Conservation (phyloP, 2,329 filamentous ascomycete genomes). For the Stenocarpella maydis region DNA sequence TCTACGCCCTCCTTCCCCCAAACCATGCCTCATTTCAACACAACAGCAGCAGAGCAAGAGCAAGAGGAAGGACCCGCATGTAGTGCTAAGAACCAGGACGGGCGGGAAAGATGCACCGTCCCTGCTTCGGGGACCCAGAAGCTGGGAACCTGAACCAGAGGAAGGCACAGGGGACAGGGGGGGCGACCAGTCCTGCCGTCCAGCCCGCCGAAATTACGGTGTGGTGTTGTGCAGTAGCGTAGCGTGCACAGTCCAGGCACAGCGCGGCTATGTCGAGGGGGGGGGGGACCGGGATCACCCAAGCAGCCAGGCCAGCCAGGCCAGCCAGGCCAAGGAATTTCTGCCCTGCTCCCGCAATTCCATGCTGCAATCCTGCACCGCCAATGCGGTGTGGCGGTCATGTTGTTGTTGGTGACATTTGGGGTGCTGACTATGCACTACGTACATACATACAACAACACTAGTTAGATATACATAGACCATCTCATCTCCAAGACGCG, state of each 20-base stretch:
- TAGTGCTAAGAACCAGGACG: slow-evolving; percentile 17
- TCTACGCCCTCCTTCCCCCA: neutral
- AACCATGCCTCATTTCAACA: neutral
- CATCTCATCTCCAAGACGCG: neutral
- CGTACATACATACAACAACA: neutral
- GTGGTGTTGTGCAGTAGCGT: slow-evolving; percentile 28
- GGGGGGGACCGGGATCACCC: too few relatives aligned
- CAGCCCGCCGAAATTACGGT: slow-evolving; percentile 11
- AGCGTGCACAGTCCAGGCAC: slow-evolving; percentile 22
- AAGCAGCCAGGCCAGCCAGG: too few relatives aligned
- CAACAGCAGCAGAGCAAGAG: neutral
- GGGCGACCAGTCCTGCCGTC: neutral
- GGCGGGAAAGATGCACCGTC: slow-evolving; percentile 5
- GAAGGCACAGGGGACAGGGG: neutral
- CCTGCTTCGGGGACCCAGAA: neutral
- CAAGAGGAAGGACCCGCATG: slow-evolving; percentile 12
- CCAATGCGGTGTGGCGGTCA: neutral
- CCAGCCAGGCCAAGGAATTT: neutral
- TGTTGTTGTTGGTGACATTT: neutral
- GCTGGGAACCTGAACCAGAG: slow-evolving; percentile 5
- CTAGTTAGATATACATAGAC: slow-evolving; percentile 11
- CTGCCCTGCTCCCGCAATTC: neutral
- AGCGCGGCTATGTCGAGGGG: neutral
- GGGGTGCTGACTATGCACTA: neutral
- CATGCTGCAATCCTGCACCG: slow-evolving; percentile 15